Percentiles rank a stretch among this genome's conserved stretches.
Conservation (phyloP, 805 yeast genomes). For the Wickerhamiella musiphila region DNA sequence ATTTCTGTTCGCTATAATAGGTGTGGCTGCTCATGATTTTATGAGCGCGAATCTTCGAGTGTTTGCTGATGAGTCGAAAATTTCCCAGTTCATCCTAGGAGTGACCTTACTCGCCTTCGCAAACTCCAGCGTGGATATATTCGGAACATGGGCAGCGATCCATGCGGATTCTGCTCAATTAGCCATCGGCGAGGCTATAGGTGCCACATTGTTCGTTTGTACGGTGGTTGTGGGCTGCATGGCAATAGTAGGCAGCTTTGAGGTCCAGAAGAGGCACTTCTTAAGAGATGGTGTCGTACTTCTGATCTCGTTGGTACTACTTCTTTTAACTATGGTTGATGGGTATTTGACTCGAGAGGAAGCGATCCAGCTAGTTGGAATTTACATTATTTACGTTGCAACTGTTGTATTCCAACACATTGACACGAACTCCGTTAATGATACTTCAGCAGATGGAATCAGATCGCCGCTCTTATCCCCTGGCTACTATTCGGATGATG, state of each 20-base stretch:
- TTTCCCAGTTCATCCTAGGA: slow-evolving; percentile 70
- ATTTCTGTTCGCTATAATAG: slow-evolving; percentile 43
- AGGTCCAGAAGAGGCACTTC: slow-evolving; percentile 30
- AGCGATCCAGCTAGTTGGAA: slow-evolving; percentile 36
- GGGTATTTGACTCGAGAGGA: slow-evolving; percentile 38
- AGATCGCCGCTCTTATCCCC: neutral
- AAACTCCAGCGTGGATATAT: slow-evolving; percentile 81
- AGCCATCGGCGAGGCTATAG: slow-evolving; percentile 82
- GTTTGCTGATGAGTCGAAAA: slow-evolving; percentile 40
- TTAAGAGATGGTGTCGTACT: slow-evolving; percentile 47
- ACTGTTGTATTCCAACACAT: slow-evolving; percentile 30
- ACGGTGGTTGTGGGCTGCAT: slow-evolving; percentile 69
- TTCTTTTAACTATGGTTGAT: slow-evolving; percentile 36
- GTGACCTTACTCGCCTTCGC: slow-evolving; percentile 80
- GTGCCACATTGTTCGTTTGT: slow-evolving; percentile 71
- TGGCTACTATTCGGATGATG: slow-evolving; percentile 3
- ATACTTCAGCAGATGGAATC: neutral
- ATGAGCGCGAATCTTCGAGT: slow-evolving; percentile 62
- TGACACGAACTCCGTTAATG: slow-evolving; percentile 5
- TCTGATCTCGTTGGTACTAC: slow-evolving; percentile 29
- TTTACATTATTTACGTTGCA: slow-evolving; percentile 44
- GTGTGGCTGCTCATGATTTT: slow-evolving; percentile 66
- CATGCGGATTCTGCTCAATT: slow-evolving; percentile 48
- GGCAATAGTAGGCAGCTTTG: slow-evolving; percentile 49
- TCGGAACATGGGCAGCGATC: slow-evolving; percentile 73